Percentiles rank a stretch among this genome's conserved stretches.
These are phyloP conservation scores for Lentinula raphanica DNA, from an alignment of 768 basidiomycete genomes.

Conservation along the genomic window DNA sequence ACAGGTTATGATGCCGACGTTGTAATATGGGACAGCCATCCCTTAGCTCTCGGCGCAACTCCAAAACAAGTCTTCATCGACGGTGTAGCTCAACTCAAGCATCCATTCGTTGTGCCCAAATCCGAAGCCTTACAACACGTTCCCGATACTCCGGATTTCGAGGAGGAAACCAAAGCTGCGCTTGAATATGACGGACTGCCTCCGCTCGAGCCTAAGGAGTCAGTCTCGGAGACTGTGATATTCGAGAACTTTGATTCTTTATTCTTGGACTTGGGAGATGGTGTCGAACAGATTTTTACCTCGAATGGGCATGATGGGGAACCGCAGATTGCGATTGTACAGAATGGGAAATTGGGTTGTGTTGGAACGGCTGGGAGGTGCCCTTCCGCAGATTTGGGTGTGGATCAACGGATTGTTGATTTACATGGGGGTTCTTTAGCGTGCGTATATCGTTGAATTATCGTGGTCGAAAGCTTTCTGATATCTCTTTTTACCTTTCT, in stretches of 20 bases:
- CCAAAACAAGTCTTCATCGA: conserved; percentile 83
- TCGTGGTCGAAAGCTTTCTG: conserved; percentile 15
- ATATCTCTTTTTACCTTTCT: conserved; percentile 4
- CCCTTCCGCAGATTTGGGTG: conserved; percentile 6
- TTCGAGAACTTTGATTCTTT: conserved; percentile 63
- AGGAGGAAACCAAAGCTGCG: conserved; percentile 48
- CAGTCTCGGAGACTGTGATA: conserved; percentile 36
- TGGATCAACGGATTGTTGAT: conserved; percentile 38
- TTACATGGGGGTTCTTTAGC: conserved; percentile 61
- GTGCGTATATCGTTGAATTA: conserved; percentile 31
- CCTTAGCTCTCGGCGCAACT: conserved; percentile 70
- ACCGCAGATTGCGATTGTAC: conserved; percentile 41
- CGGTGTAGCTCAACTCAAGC: conserved; percentile 64
- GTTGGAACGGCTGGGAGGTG: conserved; percentile 11
- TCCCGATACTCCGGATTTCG: conserved; percentile 56
- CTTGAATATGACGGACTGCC: conserved; percentile 62
- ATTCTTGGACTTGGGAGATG: conserved; percentile 29
- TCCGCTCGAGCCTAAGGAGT: conserved; percentile 44
- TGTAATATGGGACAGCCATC: conserved; percentile 75
- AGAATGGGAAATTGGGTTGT: conserved; percentile 52
- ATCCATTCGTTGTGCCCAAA: conserved; percentile 44
- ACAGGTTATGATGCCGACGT: conserved; percentile 71
- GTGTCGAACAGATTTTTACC: conserved; percentile 27
- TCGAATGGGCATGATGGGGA: conserved; percentile 8
- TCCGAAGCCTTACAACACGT: conserved; percentile 45